Evolutionary conservation across 2,329 filamentous ascomycete species (phyloP).

Genomic region (Thelonectria discophora): DNA sequence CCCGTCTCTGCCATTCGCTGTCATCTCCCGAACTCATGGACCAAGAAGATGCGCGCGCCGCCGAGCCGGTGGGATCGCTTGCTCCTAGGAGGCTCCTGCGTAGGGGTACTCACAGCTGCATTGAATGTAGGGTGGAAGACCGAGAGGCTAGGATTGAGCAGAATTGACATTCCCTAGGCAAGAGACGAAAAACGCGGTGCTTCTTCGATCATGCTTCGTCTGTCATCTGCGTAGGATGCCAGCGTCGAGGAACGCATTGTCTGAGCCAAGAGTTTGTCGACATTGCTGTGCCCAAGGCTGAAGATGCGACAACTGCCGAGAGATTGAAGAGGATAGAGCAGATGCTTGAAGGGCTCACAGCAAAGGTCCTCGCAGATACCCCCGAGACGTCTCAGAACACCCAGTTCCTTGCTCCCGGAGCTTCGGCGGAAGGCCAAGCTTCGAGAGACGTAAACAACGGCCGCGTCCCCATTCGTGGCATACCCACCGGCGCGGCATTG

Average conservation of each 20-base stretch:
- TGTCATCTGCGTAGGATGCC: slow-evolving; percentile 10
- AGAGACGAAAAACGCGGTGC: slow-evolving; percentile 6
- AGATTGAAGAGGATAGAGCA: slow-evolving; percentile 7
- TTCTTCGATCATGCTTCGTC: slow-evolving; percentile 1
- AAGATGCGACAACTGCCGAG: background rate
- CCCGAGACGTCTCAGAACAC: background rate
- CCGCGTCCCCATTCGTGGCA: background rate
- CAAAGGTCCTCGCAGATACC: background rate
- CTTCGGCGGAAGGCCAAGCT: background rate
- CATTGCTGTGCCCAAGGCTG: background rate
- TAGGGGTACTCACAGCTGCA: slow-evolving; percentile 14
- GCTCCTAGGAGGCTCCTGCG: background rate
- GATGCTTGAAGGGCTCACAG: slow-evolving; percentile 1
- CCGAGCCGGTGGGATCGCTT: background rate
- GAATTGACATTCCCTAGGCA: background rate
- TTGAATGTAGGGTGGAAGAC: slow-evolving; percentile 6
- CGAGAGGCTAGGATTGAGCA: background rate
- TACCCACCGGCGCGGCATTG: background rate
- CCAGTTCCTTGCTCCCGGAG: background rate
- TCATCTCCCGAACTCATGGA: background rate
- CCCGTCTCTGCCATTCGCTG: background rate
- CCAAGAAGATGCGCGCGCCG: background rate
- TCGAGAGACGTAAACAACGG: background rate
- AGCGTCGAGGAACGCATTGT: slow-evolving; percentile 11
- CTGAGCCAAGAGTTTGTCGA: slow-evolving; percentile 10